Conservation (phyloP, 805 yeast species). For the Groenewaldozyma tartarivorans region DNA sequence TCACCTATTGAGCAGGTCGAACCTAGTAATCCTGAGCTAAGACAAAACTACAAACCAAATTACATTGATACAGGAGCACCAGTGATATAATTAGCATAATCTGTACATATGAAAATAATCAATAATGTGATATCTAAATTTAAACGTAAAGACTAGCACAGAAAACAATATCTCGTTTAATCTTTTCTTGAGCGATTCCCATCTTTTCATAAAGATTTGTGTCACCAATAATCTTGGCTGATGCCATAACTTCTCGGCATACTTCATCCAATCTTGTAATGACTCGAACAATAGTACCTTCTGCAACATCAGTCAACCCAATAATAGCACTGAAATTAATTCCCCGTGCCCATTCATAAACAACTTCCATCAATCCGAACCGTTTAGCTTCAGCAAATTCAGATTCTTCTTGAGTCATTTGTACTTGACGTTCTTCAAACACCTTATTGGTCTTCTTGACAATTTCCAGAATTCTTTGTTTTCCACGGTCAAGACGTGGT, state of each 20-base stretch:
- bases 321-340: slow-evolving; percentile 84
- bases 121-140: background rate
- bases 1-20: slow-evolving; percentile 57
- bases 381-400: slow-evolving; percentile 75
- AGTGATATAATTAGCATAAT: slow-evolving; percentile 18
- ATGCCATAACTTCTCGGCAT: slow-evolving; percentile 88
- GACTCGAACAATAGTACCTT: slow-evolving; percentile 94
- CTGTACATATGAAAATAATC: slow-evolving; percentile 1
- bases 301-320: slow-evolving; percentile 80
- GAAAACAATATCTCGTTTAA: slow-evolving; percentile 93
- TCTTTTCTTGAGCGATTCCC: slow-evolving; percentile 86
- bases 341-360: slow-evolving; percentile 98
- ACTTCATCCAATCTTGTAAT: slow-evolving; percentile 90
- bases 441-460: slow-evolving; percentile 52
- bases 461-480: slow-evolving; percentile 57
- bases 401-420: slow-evolving; percentile 74
- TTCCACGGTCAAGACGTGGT: slow-evolving; percentile 63
- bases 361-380: slow-evolving; percentile 86
- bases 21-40: slow-evolving; percentile 45
- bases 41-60: slow-evolving; percentile 14
- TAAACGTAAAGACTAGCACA: slow-evolving; percentile 88
- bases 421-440: slow-evolving; percentile 58
- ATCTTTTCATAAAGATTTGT: slow-evolving; percentile 80
- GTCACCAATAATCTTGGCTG: slow-evolving; percentile 92
- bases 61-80: slow-evolving; percentile 26